Base-by-base conservation (phyloP, 257 asterid species). In the Jacaranda copaia region DNA sequence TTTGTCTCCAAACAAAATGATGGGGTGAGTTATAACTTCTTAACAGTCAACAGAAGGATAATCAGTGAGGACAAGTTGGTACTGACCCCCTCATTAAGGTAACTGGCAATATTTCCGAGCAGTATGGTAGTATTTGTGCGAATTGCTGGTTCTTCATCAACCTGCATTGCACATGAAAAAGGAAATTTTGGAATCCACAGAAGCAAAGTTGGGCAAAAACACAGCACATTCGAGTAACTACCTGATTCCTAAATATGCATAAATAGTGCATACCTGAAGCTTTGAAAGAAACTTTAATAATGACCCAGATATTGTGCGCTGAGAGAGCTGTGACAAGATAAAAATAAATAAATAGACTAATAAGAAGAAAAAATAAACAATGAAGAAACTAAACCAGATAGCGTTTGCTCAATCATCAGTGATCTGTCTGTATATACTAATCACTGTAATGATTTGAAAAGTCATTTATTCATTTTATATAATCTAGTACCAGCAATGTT, bases 101-200 rank as follows among this genome's bases (percentile, higher is more conserved):
- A 66, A 80, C 92, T 84, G 53, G 98, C 97, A 81, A 96, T 96
- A 81, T 96, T 96, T 84, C 99, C 99, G 70, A 96, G 98, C 85
- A 96, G 82, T 84, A 93, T 96, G 75, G 99, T 96, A 56, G 99
- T 96, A 82, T 93, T 96, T 76, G 99, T 96, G 79, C 99, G 89
- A 79, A 96, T 96, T 43, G 97, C 98, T 5, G 99, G 93, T 83
- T 96, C 99, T 84, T 96, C 99, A 81, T 96, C 99, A 80, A 96
- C 96, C 99, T 96, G 78, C 72, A 85, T 57, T 73, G 66, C 64
- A 79, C 16, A 82, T 70, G 69, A 67, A 77, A 38, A 18, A 32
- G 45, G 58, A 79, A 66, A 62, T 46, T 25, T 25, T 18, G 72
- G 77, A 72, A 68, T 66, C 45, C 46, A 66, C 12, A 18, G 62